phyloP scores from a whole-genome alignment of 2,329 filamentous ascomycete genomes.

The Chaetomiaceae sp. region DNA sequence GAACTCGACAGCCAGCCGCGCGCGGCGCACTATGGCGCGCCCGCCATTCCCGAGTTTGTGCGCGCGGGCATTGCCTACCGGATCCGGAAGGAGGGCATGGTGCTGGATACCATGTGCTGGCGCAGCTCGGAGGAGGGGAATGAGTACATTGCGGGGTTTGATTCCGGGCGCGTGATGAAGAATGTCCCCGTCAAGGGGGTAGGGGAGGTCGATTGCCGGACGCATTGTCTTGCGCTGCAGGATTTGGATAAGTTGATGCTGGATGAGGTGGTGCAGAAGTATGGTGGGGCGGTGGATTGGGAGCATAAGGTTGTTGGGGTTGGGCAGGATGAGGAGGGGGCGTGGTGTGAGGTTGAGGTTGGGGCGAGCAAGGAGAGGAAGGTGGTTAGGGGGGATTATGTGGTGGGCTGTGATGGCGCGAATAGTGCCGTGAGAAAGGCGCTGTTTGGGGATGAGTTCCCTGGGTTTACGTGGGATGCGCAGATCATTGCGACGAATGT shows the following conservation, averaged over 20 bases:
- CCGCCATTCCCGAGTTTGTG: conserved; percentile 53
- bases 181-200: conserved; percentile 34
- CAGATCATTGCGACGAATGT: conserved; percentile 62
- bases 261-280: conserved; percentile 32
- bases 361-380: conserved; percentile 30
- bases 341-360: conserved; percentile 42
- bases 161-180: conserved; percentile 30
- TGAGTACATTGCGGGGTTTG: conserved; percentile 35
- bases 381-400: conserved; percentile 46
- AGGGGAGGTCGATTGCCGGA: conserved; percentile 35
- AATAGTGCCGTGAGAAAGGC: conserved; percentile 44
- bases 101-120: conserved; percentile 39
- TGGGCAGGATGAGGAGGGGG: conserved; percentile 41
- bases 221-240: conserved; percentile 40
- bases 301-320: conserved; percentile 43
- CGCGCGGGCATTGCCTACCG: conserved; percentile 55
- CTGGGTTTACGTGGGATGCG: conserved; percentile 55
- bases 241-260: conserved; percentile 42
- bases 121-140: conserved; percentile 31
- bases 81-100: conserved; percentile 37
- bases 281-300: conserved; percentile 40
- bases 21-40: conserved; percentile 57
- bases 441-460: conserved; percentile 53
- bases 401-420: conserved; percentile 54
- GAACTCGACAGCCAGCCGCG: conserved; percentile 56